Evolutionary conservation across 75 land plant genomes (phyloP).

Genomic region (Sequoia sempervirens): DNA sequence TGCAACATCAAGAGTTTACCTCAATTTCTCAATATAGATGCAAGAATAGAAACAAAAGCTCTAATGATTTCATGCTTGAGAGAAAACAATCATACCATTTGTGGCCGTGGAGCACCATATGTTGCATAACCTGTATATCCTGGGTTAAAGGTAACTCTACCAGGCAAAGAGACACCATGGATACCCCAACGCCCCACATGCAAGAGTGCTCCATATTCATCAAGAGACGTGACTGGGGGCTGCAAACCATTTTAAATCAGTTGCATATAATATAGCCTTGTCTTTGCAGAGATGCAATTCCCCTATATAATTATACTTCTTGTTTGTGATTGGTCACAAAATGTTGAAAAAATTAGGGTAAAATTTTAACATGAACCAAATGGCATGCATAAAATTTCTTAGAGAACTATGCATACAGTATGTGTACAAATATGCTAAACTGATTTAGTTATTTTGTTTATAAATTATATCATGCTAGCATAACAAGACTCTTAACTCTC

Average conservation of each 20-base stretch:
- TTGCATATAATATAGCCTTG: neutral
- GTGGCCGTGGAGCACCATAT: constrained; percentile 92
- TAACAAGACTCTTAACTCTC: neutral
- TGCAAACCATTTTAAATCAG: constrained; percentile 13
- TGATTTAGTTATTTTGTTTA: neutral
- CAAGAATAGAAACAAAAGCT: neutral
- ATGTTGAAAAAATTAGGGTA: neutral
- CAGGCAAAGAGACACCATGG: constrained; percentile 84
- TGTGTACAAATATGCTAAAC: neutral
- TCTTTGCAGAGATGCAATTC: neutral
- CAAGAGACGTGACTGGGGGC: constrained; percentile 68
- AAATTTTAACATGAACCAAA: neutral
- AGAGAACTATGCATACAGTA: neutral
- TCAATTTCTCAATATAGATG: neutral
- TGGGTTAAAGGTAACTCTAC: constrained; percentile 86
- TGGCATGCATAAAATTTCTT: neutral
- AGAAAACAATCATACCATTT: constrained; percentile 42
- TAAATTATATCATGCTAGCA: neutral
- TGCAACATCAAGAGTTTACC: constrained; percentile 17
- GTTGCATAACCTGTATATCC: constrained; percentile 84
- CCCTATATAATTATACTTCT: neutral
- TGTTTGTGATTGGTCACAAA: neutral
- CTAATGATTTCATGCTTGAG: neutral
- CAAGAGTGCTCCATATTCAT: constrained; percentile 89
- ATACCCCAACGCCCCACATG: constrained; percentile 94